These are phyloP conservation scores for Cyberlindnera xylosilytica DNA, from an alignment of 805 yeast genomes.

Conservation along the genomic window DNA sequence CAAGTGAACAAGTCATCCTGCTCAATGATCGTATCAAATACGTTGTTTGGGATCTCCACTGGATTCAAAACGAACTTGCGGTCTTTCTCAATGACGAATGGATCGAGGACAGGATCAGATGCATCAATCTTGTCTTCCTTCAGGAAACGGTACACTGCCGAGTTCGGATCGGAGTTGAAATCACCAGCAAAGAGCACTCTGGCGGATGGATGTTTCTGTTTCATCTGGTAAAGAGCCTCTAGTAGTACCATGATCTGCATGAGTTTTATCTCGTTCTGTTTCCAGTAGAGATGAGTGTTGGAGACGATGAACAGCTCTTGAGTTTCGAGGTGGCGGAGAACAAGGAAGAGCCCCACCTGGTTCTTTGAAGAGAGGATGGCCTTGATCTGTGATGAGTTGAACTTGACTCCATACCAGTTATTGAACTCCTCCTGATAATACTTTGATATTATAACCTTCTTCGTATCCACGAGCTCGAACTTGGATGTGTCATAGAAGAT, in stretches of 20 bases:
- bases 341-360: conserved; percentile 54
- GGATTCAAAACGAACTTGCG: conserved; percentile 31
- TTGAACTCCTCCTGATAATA: conserved; percentile 16
- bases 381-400: conserved; percentile 22
- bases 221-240: conserved; percentile 29
- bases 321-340: conserved; percentile 42
- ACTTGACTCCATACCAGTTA: conserved; percentile 11
- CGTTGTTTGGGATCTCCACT: conserved; percentile 27
- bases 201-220: conserved; percentile 26
- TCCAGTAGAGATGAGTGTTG: conserved; percentile 66
- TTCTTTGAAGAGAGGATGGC: conserved; percentile 42
- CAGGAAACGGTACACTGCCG: conserved; percentile 46
- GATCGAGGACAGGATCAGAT: conserved; percentile 23
- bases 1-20: conserved; percentile 34
- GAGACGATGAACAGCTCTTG: conserved; percentile 41
- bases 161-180: conserved; percentile 49
- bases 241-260: conserved; percentile 48
- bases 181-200: conserved; percentile 53
- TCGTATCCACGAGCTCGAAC: conserved; percentile 39
- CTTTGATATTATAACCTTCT: conserved; percentile 31
- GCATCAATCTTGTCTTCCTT: conserved; percentile 31
- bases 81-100: conserved; percentile 17
- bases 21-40: conserved; percentile 28
- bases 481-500: conserved; percentile 47
- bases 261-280: conserved; percentile 50